Evolutionary conservation across 768 basidiomycete genomes (phyloP), one percentile per base, ranked within the genome.

Genomic region (Pleurotus eryngii): DNA sequence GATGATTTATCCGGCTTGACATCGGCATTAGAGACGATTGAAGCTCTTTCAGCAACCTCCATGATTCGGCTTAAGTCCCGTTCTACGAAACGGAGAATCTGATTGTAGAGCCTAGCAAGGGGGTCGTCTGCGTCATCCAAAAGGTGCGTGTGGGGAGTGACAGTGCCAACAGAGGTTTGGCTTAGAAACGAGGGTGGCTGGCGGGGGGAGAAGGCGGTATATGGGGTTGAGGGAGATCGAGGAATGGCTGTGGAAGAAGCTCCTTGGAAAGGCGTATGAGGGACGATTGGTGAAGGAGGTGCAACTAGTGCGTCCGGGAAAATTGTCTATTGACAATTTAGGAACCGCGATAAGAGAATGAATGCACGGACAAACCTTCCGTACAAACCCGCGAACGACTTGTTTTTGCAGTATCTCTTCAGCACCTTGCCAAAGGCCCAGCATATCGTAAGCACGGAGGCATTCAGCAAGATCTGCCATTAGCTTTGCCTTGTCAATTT

Each of bases 351-450:
- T 14, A 27, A 12, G n/a, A 9, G 14, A 42, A 48, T 15, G 39
- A 20, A 24, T 14, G 30, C 15, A 42, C 30, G 22, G n/a, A 63
- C 68, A 39, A 54, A 89, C 94, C 78, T 90, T 89, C 64, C 82
- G 85, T 7, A 94, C 79, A 64, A 95, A 95, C 12, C 79, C 80
- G 1, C 83, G 82, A 37, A 94, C 80, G 38, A 97, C 74, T 45
- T 88, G 84, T 51, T 75, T 76, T 56, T 87, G 78, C 50, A 98
- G 72, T 15, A 97, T 85, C 58, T 94, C 90, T 72, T 96, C 95
- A 1, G 95, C 96, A 60, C 91, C 86, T 63, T 84, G 74, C 90
- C 92, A 94, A 6, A 93, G 81, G 11, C 85, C 82, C 49, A 99
- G 74, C 5, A 80, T 70, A 62, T 94, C 90, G 64, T 95, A 95